Conservation (phyloP, 768 basidiomycete genomes). For the Auricularia sp. region DNA sequence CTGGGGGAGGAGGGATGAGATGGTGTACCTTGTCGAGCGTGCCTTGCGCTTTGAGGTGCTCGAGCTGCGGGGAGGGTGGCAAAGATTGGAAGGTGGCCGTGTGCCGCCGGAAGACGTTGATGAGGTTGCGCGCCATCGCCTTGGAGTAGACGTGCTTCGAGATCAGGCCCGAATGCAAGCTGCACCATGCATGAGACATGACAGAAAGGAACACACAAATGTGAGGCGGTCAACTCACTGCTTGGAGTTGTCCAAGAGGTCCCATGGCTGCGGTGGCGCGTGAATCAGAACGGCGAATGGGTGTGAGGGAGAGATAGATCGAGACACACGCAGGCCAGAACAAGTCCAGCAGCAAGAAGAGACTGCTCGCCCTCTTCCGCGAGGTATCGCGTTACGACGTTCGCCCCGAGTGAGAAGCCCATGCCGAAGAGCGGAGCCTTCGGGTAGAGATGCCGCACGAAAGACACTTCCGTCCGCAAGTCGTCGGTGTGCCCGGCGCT, state of each 20-base stretch:
- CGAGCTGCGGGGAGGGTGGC: background rate
- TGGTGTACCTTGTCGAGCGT: background rate
- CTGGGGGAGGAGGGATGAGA: too few species aligned
- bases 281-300: background rate
- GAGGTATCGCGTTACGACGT: slow-evolving; percentile 80
- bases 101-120: slow-evolving; percentile 42
- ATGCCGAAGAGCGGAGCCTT: slow-evolving; percentile 73
- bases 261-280: slow-evolving; percentile 34
- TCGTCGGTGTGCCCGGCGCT: slow-evolving; percentile 88
- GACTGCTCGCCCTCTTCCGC: slow-evolving; percentile 67
- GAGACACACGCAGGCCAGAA: slow-evolving; percentile 60
- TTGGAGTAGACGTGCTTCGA: slow-evolving; percentile 61
- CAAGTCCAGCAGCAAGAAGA: slow-evolving; percentile 55
- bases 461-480: slow-evolving; percentile 67
- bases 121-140: slow-evolving; percentile 69
- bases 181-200: slow-evolving; percentile 15
- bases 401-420: slow-evolving; percentile 91
- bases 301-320: slow-evolving; percentile 8
- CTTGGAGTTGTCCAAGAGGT: slow-evolving; percentile 27
- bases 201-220: background rate
- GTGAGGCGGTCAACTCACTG: slow-evolving; percentile 17
- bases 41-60: background rate
- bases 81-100: slow-evolving; percentile 25
- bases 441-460: slow-evolving; percentile 64
- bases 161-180: slow-evolving; percentile 44